Evolutionary conservation across 768 basidiomycete species (phyloP), one percentile per base, ranked within the genome.

Genomic region (Mycena floridula): DNA sequence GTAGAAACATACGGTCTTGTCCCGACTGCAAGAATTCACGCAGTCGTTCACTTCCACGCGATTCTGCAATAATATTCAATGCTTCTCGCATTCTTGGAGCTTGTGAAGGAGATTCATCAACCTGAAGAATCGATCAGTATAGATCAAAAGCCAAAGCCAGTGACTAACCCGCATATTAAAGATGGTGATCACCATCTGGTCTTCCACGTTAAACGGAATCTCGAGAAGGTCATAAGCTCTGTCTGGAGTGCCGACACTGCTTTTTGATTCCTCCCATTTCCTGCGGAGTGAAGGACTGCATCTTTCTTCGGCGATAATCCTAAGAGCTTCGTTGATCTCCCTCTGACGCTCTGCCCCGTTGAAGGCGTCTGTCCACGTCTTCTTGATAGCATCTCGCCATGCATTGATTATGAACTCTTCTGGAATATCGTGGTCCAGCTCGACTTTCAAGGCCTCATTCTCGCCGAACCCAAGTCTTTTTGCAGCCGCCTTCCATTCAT

Each of bases 151-250:
- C 12, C 8, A 43, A 42, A 37, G 22, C 37, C 24, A 47, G 50
- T 53, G 18, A 54, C 50, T 25, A 53, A 88, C 89, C 66, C 89
- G 66, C 73, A 92, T 72, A 36, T 66, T 58, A 57, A 73, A 90
- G 7, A 90, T 74, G 5, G 80, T 83, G 50, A 88, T 70, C 24
- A 93, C 58, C 77, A 88, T 85, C n/a, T 70, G 63, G 37, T 93
- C 89, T 35, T 87, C 85, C 8, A 81, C 74, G n/a, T 82, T 82
- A 43, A 67, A 63, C 6, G 83, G 79, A 22, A 85, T 71, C 51
- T 85, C 86, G 25, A 92, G 66, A 18, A 81, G 77, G 43, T 73
- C 66, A 58, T 86, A 90, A 27, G 90, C 90, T 50, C 73, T 72
- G 41, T 78, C 76, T 6, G 82, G 79, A 24, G 76, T 81, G 77